Evolutionary conservation across 345 rosid genomes (phyloP).

Genomic region (Acer negundo): DNA sequence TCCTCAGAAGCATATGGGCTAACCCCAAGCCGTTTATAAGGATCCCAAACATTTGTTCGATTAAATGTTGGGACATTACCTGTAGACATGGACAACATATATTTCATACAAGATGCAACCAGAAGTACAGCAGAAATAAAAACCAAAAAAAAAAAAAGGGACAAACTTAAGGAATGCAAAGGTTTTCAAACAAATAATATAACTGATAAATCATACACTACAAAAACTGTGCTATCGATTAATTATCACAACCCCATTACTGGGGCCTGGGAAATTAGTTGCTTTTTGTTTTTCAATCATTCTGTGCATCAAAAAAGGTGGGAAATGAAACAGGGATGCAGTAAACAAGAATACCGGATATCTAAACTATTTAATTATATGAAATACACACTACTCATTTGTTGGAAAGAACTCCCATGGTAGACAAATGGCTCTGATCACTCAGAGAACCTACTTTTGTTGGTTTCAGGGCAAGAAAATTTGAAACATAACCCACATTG

Average conservation of each 20-base stretch:
- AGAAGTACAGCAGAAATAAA: background rate
- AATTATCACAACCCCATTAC: background rate
- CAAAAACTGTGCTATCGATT: background rate
- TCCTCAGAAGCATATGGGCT: constrained; percentile 87
- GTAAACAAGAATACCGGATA: no score
- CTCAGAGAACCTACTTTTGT: background rate
- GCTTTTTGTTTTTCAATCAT: background rate
- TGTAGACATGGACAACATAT: constrained; percentile 21
- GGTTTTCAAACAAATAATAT: background rate
- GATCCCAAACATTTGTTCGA: constrained; percentile 80
- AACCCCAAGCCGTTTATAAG: constrained; percentile 80
- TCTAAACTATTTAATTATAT: no score
- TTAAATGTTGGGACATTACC: constrained; percentile 73
- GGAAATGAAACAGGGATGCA: no score
- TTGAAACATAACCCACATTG: no score
- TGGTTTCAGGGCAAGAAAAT: no score
- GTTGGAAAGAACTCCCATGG: background rate
- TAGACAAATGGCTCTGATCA: background rate
- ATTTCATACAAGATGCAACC: background rate
- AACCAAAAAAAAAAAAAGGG: background rate
- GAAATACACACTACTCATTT: background rate
- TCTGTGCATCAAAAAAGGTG: no score
- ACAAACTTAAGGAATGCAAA: background rate
- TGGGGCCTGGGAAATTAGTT: background rate
- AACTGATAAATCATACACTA: no score